These are phyloP conservation scores for Penicillium nucicola DNA, from an alignment of 495 filamentous ascomycete species.

Conservation along the genomic window DNA sequence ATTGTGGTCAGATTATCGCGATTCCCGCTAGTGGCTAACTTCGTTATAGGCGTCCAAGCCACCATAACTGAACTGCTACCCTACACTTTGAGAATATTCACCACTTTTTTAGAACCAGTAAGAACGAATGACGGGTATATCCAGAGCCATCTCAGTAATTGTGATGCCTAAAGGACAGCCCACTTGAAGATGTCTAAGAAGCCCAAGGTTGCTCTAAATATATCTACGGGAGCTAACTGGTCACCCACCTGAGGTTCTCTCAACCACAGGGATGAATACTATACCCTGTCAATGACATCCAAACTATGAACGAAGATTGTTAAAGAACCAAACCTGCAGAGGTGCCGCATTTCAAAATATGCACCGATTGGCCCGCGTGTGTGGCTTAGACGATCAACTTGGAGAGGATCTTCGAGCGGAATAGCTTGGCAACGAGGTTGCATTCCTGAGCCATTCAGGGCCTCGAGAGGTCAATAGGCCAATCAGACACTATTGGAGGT, in stretches of 20 bases:
- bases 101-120: no score
- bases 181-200: not conserved
- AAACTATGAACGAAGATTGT: not conserved
- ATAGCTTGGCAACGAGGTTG: not conserved
- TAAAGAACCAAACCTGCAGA: constrained; percentile 5
- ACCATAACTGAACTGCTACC: not conserved
- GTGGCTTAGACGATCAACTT: constrained; percentile 17
- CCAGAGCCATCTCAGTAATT: not conserved
- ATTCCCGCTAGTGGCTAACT: not conserved
- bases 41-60: not conserved
- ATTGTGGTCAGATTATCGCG: not conserved
- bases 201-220: constrained; percentile 9
- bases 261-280: not conserved
- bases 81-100: no score
- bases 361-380: constrained; percentile 8
- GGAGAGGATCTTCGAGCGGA: not conserved
- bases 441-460: not conserved
- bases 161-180: constrained; percentile 7
- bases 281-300: not conserved
- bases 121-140: not conserved
- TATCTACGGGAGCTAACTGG: not conserved
- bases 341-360: not conserved
- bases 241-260: not conserved
- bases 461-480: not conserved
- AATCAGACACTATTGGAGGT: not conserved